phyloP scores from a whole-genome alignment of 108 stramenopile genomes.

The Nitzschia inconspicua region DNA sequence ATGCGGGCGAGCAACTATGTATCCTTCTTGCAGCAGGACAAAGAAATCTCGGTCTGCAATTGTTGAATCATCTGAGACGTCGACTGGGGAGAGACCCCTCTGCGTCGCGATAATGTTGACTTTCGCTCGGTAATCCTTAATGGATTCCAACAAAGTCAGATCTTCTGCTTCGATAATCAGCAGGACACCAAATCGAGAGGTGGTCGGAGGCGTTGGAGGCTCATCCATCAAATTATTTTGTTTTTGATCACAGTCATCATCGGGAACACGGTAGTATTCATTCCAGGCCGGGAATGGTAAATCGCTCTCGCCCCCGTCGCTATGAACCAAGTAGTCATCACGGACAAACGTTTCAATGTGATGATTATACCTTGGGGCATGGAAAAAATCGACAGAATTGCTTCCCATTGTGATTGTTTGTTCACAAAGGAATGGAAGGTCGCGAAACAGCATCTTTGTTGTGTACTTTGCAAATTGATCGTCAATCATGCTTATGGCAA shows the following conservation, averaged over 20 bases:
- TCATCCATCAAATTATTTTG: no score
- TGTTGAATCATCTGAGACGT: slow-evolving; percentile 8
- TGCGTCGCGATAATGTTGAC: slow-evolving; percentile 18
- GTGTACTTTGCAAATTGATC: slow-evolving; percentile 15
- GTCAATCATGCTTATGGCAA: not conserved
- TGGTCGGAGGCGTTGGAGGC: no score
- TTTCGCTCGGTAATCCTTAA: slow-evolving; percentile 13
- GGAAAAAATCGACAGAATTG: slow-evolving; percentile 53
- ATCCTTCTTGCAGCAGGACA: slow-evolving; percentile 53
- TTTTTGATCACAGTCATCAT: no score
- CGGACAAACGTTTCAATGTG: slow-evolving; percentile 3
- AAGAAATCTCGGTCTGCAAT: slow-evolving; percentile 31
- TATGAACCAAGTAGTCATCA: not conserved
- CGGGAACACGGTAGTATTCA: no score
- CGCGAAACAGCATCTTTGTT: slow-evolving; percentile 10
- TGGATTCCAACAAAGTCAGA: slow-evolving; percentile 4
- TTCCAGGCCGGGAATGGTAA: no score
- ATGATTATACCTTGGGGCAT: slow-evolving; percentile 14
- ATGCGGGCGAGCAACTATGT: slow-evolving; percentile 49
- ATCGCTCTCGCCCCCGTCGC: no score
- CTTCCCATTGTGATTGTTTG: slow-evolving; percentile 57
- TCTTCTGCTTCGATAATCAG: slow-evolving; percentile 60
- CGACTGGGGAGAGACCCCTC: slow-evolving; percentile 24
- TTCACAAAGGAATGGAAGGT: slow-evolving; percentile 54
- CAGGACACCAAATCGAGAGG: slow-evolving; percentile 33